phyloP scores from a whole-genome alignment of 768 basidiomycete genomes.

The Daedaleopsis sinensis region DNA sequence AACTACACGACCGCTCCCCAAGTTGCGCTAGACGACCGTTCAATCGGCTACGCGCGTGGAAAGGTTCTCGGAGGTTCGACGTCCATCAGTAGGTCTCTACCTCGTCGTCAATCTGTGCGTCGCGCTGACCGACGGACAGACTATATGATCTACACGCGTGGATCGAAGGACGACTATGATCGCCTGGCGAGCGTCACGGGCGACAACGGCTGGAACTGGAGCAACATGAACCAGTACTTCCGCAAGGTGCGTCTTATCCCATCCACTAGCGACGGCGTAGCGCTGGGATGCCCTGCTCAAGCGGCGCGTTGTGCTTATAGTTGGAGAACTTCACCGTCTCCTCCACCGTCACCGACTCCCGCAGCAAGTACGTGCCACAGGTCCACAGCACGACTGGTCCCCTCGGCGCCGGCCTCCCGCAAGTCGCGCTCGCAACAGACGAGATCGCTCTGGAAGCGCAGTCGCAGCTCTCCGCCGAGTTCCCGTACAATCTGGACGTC shows the following conservation, averaged over 20 bases:
- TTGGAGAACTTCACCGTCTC: conserved; percentile 13
- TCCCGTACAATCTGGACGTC: conserved; percentile 44
- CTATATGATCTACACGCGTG: neutral
- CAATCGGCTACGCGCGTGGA: conserved; percentile 26
- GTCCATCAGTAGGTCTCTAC: conserved; percentile 26
- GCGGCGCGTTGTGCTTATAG: neutral
- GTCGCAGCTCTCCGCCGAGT: conserved; percentile 37
- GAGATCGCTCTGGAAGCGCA: conserved; percentile 1
- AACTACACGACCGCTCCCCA: conserved; percentile 32
- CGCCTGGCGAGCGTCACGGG: conserved; percentile 28
- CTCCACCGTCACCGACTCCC: conserved; percentile 18
- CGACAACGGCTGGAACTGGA: conserved; percentile 33
- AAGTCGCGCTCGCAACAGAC: neutral
- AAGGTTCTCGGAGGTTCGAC: conserved; percentile 29
- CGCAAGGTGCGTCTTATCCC: neutral
- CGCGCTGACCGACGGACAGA: neutral
- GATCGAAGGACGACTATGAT: conserved; percentile 22
- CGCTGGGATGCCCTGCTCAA: neutral
- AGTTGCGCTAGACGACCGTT: conserved; percentile 20
- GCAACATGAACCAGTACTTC: conserved; percentile 16
- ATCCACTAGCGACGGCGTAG: neutral
- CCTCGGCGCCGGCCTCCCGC: neutral
- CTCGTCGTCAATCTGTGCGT: too few species aligned
- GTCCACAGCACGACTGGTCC: neutral
- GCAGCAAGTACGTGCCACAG: neutral